phyloP scores from a whole-genome alignment of 495 filamentous ascomycete genomes.

The Hyaloscypha finlandica region DNA sequence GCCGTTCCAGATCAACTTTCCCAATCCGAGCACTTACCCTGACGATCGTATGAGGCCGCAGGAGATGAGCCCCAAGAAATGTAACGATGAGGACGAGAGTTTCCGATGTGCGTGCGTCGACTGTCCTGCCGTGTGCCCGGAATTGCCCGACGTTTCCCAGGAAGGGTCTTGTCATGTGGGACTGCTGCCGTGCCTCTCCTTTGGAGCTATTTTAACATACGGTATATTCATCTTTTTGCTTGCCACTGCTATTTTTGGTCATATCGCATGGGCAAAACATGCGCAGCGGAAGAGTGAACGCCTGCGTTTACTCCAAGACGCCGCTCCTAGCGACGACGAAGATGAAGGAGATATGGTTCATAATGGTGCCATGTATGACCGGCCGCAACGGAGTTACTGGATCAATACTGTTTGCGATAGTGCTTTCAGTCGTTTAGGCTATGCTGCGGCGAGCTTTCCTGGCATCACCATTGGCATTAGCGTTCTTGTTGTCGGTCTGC shows the following conservation, averaged over 20 bases:
- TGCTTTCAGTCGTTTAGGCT: constrained; percentile 83
- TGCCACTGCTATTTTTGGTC: constrained; percentile 65
- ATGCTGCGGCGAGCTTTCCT: constrained; percentile 78
- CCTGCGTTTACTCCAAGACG: constrained; percentile 82
- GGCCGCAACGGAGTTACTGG: constrained; percentile 69
- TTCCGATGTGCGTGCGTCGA: constrained; percentile 94
- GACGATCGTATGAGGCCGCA: constrained; percentile 66
- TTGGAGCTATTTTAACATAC: constrained; percentile 87
- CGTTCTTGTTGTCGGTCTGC: constrained; percentile 66
- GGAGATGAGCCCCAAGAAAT: constrained; percentile 71
- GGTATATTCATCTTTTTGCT: constrained; percentile 68
- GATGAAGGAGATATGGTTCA: constrained; percentile 81
- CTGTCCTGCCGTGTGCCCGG: constrained; percentile 81
- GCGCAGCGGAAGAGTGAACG: constrained; percentile 74
- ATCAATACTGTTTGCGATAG: constrained; percentile 77
- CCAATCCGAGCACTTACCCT: constrained; percentile 53
- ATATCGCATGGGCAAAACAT: constrained; percentile 72
- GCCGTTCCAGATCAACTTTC: constrained; percentile 97
- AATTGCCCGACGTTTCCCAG: constrained; percentile 69
- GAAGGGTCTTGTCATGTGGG: constrained; percentile 78
- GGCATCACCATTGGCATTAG: constrained; percentile 75
- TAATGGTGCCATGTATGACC: constrained; percentile 67
- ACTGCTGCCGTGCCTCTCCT: constrained; percentile 83
- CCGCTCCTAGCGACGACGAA: constrained; percentile 83
- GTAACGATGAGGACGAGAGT: constrained; percentile 81